phyloP scores from a whole-genome alignment of 1,284 basidiomycete species.

The Neotropicomus parvogracilis region DNA sequence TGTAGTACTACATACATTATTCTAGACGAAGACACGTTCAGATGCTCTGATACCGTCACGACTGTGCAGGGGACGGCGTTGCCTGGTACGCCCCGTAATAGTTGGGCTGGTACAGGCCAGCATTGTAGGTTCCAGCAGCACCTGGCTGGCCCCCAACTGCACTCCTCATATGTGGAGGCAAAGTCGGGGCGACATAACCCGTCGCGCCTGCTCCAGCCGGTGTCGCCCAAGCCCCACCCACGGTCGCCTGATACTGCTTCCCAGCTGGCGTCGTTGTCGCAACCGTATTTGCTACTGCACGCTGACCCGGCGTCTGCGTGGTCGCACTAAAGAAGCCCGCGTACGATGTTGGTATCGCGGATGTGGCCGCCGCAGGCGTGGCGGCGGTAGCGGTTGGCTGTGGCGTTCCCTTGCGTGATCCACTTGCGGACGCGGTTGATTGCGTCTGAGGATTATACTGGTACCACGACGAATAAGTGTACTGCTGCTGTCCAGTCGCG shows the following conservation, averaged over 20 bases:
- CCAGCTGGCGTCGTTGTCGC: slow-evolving; percentile 25
- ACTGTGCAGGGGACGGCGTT: slow-evolving; percentile 32
- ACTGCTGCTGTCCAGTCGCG: slow-evolving; percentile 31
- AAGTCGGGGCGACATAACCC: slow-evolving; percentile 36
- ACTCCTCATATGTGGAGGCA: slow-evolving; percentile 40
- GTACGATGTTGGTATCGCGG: slow-evolving; percentile 35
- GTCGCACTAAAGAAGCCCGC: slow-evolving; percentile 36
- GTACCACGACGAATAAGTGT: slow-evolving; percentile 35
- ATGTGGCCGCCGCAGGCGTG: slow-evolving; percentile 25
- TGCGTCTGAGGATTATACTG: slow-evolving; percentile 32
- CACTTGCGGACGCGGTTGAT: slow-evolving; percentile 20
- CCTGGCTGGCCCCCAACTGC: slow-evolving; percentile 26
- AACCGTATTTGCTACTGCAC: slow-evolving; percentile 50
- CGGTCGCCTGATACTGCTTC: slow-evolving; percentile 29
- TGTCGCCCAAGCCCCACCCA: slow-evolving; percentile 27
- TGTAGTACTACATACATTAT: slow-evolving; percentile 18
- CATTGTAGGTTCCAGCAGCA: slow-evolving; percentile 18
- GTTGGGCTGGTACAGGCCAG: slow-evolving; percentile 27
- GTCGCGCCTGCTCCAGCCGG: slow-evolving; percentile 15
- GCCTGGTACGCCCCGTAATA: slow-evolving; percentile 36
- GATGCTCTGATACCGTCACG: slow-evolving; percentile 10
- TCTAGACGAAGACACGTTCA: slow-evolving; percentile 17
- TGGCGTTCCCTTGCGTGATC: slow-evolving; percentile 50
- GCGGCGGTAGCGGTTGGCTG: slow-evolving; percentile 36
- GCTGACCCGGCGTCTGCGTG: slow-evolving; percentile 36